These are phyloP conservation scores for Isabelozyma heimii DNA, from an alignment of 805 yeast species.

Conservation along the genomic window DNA sequence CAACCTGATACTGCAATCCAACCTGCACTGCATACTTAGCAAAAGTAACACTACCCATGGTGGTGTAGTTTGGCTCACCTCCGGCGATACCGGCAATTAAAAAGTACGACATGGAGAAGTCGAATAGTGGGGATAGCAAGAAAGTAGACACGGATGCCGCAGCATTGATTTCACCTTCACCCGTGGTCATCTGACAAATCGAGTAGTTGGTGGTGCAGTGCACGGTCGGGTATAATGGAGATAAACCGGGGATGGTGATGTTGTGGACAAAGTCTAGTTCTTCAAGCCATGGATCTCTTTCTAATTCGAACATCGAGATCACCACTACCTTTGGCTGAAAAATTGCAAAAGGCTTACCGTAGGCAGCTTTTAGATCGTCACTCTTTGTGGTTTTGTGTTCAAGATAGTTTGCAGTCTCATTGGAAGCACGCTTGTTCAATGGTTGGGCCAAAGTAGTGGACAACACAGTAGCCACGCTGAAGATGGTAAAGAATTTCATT, in stretches of 20 bases:
- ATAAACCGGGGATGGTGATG: constrained; percentile 63
- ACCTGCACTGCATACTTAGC: constrained; percentile 62
- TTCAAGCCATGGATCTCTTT: constrained; percentile 51
- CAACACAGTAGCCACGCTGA: constrained; percentile 6
- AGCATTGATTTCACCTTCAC: constrained; percentile 69
- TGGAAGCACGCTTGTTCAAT: constrained; percentile 5
- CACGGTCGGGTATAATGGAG: constrained; percentile 55
- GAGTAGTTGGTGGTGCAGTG: constrained; percentile 53
- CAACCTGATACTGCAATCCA: constrained; percentile 57
- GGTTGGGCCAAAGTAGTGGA: constrained; percentile 14
- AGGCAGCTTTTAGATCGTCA: constrained; percentile 17
- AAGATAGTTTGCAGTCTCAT: constrained; percentile 3
- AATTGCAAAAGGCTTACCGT: constrained; percentile 29
- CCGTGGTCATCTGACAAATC: constrained; percentile 61
- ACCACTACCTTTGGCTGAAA: constrained; percentile 55
- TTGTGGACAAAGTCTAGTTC: constrained; percentile 48
- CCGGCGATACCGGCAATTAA: constrained; percentile 67
- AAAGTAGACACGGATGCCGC: constrained; percentile 58
- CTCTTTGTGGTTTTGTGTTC: constrained; percentile 4
- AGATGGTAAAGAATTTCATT: constrained; percentile 16
- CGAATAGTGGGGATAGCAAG: constrained; percentile 51
- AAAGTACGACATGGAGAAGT: constrained; percentile 59
- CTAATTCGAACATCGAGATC: constrained; percentile 54
- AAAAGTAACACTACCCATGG: constrained; percentile 60
- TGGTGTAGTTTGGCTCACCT: constrained; percentile 53